A percentile compares a stretch with the other conserved stretches of the same genome.
phyloP scores from a whole-genome alignment of 352 stramenopile species.

The Phytopythium cucurbitacearum region DNA sequence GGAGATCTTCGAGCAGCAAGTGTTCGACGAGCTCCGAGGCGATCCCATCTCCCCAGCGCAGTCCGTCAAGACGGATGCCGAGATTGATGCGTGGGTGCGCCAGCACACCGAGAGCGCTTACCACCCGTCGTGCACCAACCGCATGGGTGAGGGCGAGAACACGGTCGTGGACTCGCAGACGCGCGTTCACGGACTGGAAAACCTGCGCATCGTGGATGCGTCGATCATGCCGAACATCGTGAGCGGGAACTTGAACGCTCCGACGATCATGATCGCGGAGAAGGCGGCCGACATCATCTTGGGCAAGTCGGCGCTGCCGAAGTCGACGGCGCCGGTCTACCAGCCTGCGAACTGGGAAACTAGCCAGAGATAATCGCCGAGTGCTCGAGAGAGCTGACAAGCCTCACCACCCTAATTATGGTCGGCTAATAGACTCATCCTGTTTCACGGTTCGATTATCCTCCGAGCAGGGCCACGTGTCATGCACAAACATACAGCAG shows the following conservation, averaged over 20 bases:
- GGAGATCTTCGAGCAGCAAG: constrained; percentile 86
- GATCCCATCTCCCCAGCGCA: constrained; percentile 72
- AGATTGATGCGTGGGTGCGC: constrained; percentile 86
- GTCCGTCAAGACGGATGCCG: constrained; percentile 49
- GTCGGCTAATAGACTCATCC: too few relatives aligned
- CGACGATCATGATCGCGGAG: constrained; percentile 93
- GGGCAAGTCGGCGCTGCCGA: constrained; percentile 57
- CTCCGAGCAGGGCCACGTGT: too few relatives aligned
- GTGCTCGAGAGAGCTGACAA: too few relatives aligned
- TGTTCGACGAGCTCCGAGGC: constrained; percentile 80
- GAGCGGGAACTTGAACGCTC: constrained; percentile 93
- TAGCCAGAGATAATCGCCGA: constrained; percentile 42
- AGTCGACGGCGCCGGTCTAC: constrained; percentile 75
- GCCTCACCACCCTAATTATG: too few relatives aligned
- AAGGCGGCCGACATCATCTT: constrained; percentile 92
- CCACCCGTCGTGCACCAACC: constrained; percentile 88
- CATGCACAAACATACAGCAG: too few relatives aligned
- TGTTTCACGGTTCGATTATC: too few relatives aligned
- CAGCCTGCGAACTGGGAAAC: constrained; percentile 68
- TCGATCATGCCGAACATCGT: constrained; percentile 94
- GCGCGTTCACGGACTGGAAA: constrained; percentile 83
- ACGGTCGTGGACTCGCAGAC: constrained; percentile 89
- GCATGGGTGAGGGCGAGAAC: constrained; percentile 77
- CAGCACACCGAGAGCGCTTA: constrained; percentile 85
- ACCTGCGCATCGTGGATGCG: constrained; percentile 89